phyloP scores from a whole-genome alignment of 2,329 filamentous ascomycete species.

The Venturia asperata region DNA sequence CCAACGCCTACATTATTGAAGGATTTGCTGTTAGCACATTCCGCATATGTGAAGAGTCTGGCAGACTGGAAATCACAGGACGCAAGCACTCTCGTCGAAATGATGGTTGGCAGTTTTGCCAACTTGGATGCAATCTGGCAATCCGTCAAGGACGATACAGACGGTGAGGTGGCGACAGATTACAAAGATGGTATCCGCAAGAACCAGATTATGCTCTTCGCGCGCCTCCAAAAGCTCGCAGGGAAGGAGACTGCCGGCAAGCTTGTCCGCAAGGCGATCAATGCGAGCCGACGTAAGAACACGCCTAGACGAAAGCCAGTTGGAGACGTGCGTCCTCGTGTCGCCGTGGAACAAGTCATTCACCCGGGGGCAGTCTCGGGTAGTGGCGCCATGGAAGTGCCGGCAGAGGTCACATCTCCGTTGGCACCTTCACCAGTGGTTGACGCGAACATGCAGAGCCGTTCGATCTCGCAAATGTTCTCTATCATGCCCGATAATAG shows the following conservation, averaged over 20 bases:
- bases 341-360: conserved; percentile 44
- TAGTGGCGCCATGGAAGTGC: conserved; percentile 37
- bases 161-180: conserved; percentile 65
- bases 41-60: conserved; percentile 70
- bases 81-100: conserved; percentile 67
- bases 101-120: conserved; percentile 81
- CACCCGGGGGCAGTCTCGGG: conserved; percentile 29
- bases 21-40: conserved; percentile 61
- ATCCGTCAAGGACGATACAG: conserved; percentile 70
- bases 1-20: conserved; percentile 56
- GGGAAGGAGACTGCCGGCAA: conserved; percentile 64
- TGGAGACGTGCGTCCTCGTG: conserved; percentile 64
- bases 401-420: conserved; percentile 50
- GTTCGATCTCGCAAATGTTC: conserved; percentile 47
- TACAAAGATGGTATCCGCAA: conserved; percentile 74
- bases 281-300: conserved; percentile 59
- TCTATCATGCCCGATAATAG: conserved; percentile 65
- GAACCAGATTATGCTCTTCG: conserved; percentile 72
- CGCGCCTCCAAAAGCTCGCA: conserved; percentile 70
- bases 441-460: conserved; percentile 31
- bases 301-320: conserved; percentile 51
- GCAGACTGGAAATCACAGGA: conserved; percentile 79
- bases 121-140: conserved; percentile 79
- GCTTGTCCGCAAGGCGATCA: conserved; percentile 67
- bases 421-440: conserved; percentile 27